phyloP scores from a whole-genome alignment of 2,329 filamentous ascomycete species.

The Rasamsonia emersonii region DNA sequence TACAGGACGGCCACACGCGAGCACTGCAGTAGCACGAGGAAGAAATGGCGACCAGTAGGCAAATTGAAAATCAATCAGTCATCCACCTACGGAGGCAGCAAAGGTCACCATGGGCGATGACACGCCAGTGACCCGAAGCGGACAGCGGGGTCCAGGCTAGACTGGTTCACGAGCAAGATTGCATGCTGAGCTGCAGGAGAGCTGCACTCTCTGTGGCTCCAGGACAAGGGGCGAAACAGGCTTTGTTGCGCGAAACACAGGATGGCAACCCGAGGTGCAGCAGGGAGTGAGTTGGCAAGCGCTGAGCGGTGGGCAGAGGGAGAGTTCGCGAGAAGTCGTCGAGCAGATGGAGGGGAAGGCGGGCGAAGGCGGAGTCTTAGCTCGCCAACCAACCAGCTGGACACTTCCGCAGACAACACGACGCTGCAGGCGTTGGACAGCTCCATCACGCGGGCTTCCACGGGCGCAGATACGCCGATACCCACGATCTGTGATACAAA shows the following conservation, averaged over 20 bases:
- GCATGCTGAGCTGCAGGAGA: conserved; percentile 13
- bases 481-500: background rate
- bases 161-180: conserved; percentile 12
- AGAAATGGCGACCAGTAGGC: background rate
- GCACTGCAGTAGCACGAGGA: too few relatives aligned
- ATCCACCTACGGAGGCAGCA: too few relatives aligned
- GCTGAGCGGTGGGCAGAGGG: conserved; percentile 4
- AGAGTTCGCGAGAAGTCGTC: too few relatives aligned
- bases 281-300: conserved; percentile 14
- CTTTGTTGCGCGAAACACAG: conserved; percentile 2
- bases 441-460: background rate
- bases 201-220: conserved; percentile 4
- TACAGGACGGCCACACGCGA: too few relatives aligned
- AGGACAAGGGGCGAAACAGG: conserved; percentile 3
- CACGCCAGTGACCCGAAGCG: conserved; percentile 6
- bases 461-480: background rate
- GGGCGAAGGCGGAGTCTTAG: too few relatives aligned
- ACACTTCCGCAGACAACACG: too few relatives aligned
- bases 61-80: too few relatives aligned
- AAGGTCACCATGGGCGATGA: too few relatives aligned
- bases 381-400: too few relatives aligned
- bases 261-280: conserved; percentile 2
- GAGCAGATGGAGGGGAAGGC: too few relatives aligned
- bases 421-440: background rate
- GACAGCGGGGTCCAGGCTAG: conserved; percentile 4